Evolutionary conservation across 1,284 basidiomycete genomes (phyloP).

Genomic region (Testicularia cyperi): DNA sequence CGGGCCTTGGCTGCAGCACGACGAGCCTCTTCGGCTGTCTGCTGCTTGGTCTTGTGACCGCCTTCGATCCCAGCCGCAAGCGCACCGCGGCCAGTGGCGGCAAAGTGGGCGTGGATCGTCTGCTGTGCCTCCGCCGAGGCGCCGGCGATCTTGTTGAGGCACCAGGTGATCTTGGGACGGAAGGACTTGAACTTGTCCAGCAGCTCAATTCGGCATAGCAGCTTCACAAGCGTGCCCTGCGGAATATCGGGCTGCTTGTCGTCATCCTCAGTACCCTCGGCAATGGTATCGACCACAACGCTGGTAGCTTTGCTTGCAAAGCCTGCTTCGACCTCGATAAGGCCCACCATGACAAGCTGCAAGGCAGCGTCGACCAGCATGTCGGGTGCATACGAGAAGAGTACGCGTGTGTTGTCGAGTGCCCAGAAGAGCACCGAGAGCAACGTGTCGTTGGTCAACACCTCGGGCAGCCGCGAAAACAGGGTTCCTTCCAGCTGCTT

Average conservation of each 20-base stretch:
- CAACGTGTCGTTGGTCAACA: conserved; percentile 29
- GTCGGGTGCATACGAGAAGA: conserved; percentile 63
- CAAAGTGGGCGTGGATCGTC: conserved; percentile 9
- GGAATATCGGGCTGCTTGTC: not conserved
- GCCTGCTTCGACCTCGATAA: conserved; percentile 34
- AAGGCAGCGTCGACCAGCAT: conserved; percentile 85
- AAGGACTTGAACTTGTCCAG: conserved; percentile 41
- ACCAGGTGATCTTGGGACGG: conserved; percentile 45
- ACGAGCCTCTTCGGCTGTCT: conserved; percentile 40
- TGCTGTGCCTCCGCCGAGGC: conserved; percentile 9
- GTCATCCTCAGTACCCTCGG: conserved; percentile 6
- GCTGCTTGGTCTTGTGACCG: conserved; percentile 4
- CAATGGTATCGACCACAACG: conserved; percentile 3
- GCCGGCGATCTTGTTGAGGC: conserved; percentile 36
- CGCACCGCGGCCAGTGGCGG: conserved; percentile 16
- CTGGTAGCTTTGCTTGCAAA: conserved; percentile 28
- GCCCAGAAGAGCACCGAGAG: conserved; percentile 42
- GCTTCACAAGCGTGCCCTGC: conserved; percentile 25
- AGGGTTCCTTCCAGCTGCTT: conserved; percentile 30
- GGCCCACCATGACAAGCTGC: conserved; percentile 63
- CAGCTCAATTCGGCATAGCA: conserved; percentile 39
- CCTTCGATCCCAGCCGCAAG: conserved; percentile 5
- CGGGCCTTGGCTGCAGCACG: conserved; percentile 52
- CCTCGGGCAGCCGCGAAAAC: conserved; percentile 28
- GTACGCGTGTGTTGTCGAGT: conserved; percentile 23